Evolutionary conservation across 108 stramenopile species (phyloP).

Genomic region (Stephanodiscus triporus): DNA sequence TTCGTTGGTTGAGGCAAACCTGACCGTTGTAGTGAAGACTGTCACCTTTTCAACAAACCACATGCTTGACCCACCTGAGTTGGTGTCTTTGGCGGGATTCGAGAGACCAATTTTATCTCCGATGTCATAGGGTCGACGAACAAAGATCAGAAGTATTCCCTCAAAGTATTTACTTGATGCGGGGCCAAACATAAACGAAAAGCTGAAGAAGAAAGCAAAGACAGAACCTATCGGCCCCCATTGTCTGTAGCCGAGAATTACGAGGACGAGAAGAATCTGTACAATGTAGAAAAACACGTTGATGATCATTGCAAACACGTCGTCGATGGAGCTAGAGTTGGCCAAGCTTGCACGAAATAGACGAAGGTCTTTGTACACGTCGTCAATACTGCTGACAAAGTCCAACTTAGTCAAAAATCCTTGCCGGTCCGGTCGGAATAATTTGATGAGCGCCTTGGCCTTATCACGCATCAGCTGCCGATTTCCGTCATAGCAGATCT

Average conservation of each 20-base stretch:
- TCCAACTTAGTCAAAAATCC: slow-evolving; percentile 49
- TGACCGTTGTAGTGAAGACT: slow-evolving; percentile 57
- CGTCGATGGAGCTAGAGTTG: slow-evolving; percentile 55
- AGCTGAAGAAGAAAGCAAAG: slow-evolving; percentile 56
- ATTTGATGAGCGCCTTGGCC: slow-evolving; percentile 48
- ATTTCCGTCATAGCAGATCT: slow-evolving; percentile 34
- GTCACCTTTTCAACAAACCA: slow-evolving; percentile 54
- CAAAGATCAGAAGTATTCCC: slow-evolving; percentile 66
- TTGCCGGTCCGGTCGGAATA: slow-evolving; percentile 70
- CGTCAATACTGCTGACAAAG: slow-evolving; percentile 43
- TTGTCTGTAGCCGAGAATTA: slow-evolving; percentile 46
- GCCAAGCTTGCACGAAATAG: slow-evolving; percentile 49
- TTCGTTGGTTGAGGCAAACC: slow-evolving; percentile 55
- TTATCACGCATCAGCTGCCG: slow-evolving; percentile 35
- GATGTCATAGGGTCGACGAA: slow-evolving; percentile 67
- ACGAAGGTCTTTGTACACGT: slow-evolving; percentile 66
- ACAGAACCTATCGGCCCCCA: slow-evolving; percentile 56
- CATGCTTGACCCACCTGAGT: slow-evolving; percentile 45
- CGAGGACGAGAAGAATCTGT: slow-evolving; percentile 45
- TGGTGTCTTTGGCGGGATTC: slow-evolving; percentile 46
- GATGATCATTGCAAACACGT: slow-evolving; percentile 61
- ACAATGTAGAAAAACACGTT: slow-evolving; percentile 61
- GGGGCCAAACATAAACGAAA: slow-evolving; percentile 65
- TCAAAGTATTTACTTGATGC: slow-evolving; percentile 63
- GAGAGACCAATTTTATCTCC: slow-evolving; percentile 66